Base-by-base conservation (phyloP, 176 grass and related monocot genomes). In the Calamus simplicifolius region DNA sequence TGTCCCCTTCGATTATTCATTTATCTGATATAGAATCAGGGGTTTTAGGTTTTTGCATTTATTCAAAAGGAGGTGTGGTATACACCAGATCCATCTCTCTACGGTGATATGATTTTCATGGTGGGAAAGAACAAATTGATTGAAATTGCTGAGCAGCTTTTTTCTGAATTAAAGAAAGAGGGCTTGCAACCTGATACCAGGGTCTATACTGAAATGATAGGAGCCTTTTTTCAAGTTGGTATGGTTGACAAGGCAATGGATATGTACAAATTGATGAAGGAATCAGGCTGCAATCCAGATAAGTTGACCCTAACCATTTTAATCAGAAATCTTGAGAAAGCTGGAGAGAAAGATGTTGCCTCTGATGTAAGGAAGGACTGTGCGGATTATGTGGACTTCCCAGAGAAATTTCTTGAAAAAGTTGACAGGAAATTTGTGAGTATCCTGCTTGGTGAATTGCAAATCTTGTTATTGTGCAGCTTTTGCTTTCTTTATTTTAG, bases 251-350 rank as follows among this genome's bases (percentile, higher is more conserved):
- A 73, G 62, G 70, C 70, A 18, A 73, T 73, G 70, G 27, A 62
- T 5, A 63, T 48, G 29, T 73, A 73, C 50, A 63, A 73, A 16
- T 61, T 52, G 4, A 73, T 73, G 58, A 73, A 73, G 58, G 70
- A 63, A 3, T 73, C 29, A 5, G 49, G 58, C 18, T 53, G 27
- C 58, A 54, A 35, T 48, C 70, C 70, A 25, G 58, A 62, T 54
- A 73, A 73, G 28, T 60, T 73, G 19, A 73, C 70, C 19, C 43
- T 73, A 54, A 73, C 70, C 49, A 73, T 73, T 62, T 73, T 73
- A 53, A 73, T 73, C 19, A 54, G 70, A 19, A 73, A 73, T 54
- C 70, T 73, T 63, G 70, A 73, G 18, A 61, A 55, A 18, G 28
- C 50, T 63, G 59, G 70, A 3, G 27, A 54, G 50, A 28, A 18